Conservation (phyloP, 2,329 filamentous ascomycete genomes). For the Aureobasidium musti region DNA sequence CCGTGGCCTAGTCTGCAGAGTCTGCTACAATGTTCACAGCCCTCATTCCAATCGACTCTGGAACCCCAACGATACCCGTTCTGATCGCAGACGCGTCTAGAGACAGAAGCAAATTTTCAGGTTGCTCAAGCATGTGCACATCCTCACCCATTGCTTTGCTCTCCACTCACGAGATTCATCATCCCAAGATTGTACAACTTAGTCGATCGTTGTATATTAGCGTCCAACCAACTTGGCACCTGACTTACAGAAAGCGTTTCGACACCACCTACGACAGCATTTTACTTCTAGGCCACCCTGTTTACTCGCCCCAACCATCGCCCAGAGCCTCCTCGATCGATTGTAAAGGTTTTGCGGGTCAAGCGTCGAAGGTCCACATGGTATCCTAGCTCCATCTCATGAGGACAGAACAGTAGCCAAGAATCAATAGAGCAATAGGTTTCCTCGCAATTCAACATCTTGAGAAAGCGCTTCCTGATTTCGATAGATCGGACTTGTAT, state of each 20-base stretch:
- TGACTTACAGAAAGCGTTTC: too few relatives aligned
- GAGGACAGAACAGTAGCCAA: background rate
- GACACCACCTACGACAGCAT: background rate
- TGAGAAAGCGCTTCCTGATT: background rate
- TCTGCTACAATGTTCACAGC: background rate
- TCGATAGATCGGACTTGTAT: conserved; percentile 5
- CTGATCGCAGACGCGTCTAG: background rate
- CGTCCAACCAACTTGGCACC: too few relatives aligned
- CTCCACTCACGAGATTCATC: background rate
- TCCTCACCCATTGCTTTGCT: background rate
- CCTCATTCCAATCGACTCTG: background rate
- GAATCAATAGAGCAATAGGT: background rate
- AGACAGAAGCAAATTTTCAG: background rate
- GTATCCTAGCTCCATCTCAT: conserved; percentile 2
- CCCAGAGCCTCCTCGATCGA: background rate
- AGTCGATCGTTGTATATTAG: too few relatives aligned
- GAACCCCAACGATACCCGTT: background rate
- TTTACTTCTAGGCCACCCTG: background rate
- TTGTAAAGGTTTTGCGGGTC: background rate
- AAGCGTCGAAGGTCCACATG: background rate
- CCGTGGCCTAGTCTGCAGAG: background rate
- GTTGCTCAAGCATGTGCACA: background rate
- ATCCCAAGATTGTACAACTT: too few relatives aligned
- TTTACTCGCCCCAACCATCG: background rate
- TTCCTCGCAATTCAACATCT: background rate